Evolutionary conservation across 1,284 basidiomycete genomes (phyloP), one percentile per base, ranked within the genome.

Genomic region (Agroathelia rolfsii): DNA sequence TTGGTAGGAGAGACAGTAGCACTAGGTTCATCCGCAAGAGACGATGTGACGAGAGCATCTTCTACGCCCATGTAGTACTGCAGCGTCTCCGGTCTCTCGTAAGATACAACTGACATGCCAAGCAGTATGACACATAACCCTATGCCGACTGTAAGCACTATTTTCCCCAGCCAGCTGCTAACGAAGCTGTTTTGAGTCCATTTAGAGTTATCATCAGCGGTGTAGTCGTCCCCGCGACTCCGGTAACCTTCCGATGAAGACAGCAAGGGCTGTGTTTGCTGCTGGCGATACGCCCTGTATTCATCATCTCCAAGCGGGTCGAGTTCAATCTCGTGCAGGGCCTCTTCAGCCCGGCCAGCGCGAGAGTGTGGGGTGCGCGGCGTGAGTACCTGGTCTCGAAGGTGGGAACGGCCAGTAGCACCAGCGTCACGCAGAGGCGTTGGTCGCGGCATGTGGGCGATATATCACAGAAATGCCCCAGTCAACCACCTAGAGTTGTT

Each of bases 281-380:
- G 61, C 30, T 60, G 57, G 9, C 35, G 39, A 32, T 46, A 48
- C 1, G 44, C 47, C 12, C 45, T 40, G 41, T 59, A 59, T 29
- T 62, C 56, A 29, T 61, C 56, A 37, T 66, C 59, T 11, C 53
- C 56, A 13, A 55, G 35, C 17, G 57, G 52, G 18, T 62, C 50
- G 7, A 68, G 51, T 38, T 70, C 68, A n/a, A 60, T 46, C 28
- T 64, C 62, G 3, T 61, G 61, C 43, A 64, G 63, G 3, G 59
- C 65, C 47, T 73, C 70, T 44, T 76, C 73, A 30, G 67, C 65
- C 43, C 64, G 61, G 23, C 70, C 73, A 22, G 69, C 61, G 43
- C 69, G 67, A 20, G 72, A 72, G 47, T 71, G 74, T 33, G 76
- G 76, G 19, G 76, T 78, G 30, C 75, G 61, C 1, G 76, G 76